Conservation (phyloP, 225 moss, liverwort and hornwort species). For the Pseudisothecium myosuroides region DNA sequence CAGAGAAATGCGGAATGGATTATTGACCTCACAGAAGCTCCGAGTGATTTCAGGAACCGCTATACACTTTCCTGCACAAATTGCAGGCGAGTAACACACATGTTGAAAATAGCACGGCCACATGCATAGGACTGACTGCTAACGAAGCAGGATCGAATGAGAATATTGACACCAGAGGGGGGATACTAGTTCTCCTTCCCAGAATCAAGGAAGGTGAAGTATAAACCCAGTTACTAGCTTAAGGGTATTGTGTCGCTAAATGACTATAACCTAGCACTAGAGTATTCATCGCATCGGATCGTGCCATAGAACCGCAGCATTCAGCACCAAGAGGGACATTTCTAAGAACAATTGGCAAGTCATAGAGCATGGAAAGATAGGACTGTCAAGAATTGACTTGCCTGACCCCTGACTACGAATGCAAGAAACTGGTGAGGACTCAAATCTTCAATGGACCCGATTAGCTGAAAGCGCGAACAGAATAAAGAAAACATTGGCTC, state of each 20-base stretch:
- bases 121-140: neutral
- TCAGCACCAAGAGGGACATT: neutral
- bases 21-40: neutral
- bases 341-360: neutral
- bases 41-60: neutral
- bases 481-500: neutral
- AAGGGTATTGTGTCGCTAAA: neutral
- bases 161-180: neutral
- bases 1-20: neutral
- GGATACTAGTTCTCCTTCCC: neutral
- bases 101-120: neutral
- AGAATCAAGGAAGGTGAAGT: neutral
- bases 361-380: neutral
- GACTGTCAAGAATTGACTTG: neutral
- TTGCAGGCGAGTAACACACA: neutral
- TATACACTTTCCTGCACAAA: neutral
- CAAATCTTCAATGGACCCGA: neutral
- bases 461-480: neutral
- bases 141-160: neutral
- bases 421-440: neutral
- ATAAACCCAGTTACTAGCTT: neutral
- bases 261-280: neutral
- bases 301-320: neutral
- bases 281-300: neutral
- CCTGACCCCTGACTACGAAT: neutral